phyloP scores from a whole-genome alignment of 2,329 filamentous ascomycete genomes.

The Diplocarpon rosae region DNA sequence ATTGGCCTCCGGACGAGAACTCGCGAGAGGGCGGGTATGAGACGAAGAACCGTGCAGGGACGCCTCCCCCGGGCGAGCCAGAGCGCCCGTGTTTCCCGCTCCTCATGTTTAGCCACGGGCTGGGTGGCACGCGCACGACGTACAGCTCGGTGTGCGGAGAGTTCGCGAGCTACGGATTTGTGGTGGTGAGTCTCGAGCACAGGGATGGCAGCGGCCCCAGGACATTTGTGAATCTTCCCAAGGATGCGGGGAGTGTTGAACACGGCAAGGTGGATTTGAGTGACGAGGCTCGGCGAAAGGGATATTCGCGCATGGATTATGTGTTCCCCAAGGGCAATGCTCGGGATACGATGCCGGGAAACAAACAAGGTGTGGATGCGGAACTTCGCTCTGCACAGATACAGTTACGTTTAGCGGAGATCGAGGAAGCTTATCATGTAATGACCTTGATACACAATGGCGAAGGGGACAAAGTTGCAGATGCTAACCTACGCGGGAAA shows the following conservation, averaged over 20 bases:
- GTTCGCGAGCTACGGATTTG: slow-evolving; percentile 54
- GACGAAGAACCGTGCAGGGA: slow-evolving; percentile 32
- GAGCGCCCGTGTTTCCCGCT: slow-evolving; percentile 44
- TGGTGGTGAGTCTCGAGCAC: slow-evolving; percentile 55
- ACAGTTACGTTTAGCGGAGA: slow-evolving; percentile 50
- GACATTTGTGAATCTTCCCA: slow-evolving; percentile 46
- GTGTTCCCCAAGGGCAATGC: slow-evolving; percentile 49
- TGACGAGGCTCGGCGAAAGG: slow-evolving; percentile 28
- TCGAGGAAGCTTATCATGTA: slow-evolving; percentile 50
- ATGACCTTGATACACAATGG: slow-evolving; percentile 45
- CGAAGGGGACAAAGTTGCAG: slow-evolving; percentile 38
- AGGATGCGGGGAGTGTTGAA: slow-evolving; percentile 29
- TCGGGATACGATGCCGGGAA: slow-evolving; percentile 40
- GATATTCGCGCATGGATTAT: slow-evolving; percentile 45
- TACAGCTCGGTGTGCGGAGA: slow-evolving; percentile 55
- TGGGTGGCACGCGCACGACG: slow-evolving; percentile 51
- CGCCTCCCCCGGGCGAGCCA: slow-evolving; percentile 29
- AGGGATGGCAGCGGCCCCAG: slow-evolving; percentile 52
- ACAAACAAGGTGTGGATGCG: slow-evolving; percentile 47
- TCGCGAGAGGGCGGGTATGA: slow-evolving; percentile 27
- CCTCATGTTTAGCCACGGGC: slow-evolving; percentile 55
- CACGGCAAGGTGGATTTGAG: slow-evolving; percentile 24
- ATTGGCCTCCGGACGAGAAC: slow-evolving; percentile 38
- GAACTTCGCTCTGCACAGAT: slow-evolving; percentile 51
- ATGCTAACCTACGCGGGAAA: slow-evolving; percentile 42